Evolutionary conservation across 2,329 filamentous ascomycete species (phyloP).

Genomic region (Blastomyces gilchristii): DNA sequence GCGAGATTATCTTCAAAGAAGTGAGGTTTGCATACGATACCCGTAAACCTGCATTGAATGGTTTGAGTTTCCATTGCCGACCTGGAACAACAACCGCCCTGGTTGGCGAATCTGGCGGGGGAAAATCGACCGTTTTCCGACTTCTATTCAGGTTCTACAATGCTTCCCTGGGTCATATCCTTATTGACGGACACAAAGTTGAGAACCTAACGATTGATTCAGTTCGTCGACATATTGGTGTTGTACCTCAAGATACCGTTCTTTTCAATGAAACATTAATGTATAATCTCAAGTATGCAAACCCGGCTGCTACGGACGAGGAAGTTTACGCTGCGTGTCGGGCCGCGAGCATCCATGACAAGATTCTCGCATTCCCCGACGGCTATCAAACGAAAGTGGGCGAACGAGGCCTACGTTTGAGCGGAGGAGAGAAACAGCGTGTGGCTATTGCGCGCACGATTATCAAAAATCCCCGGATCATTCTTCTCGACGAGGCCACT

Average conservation of each 20-base stretch:
- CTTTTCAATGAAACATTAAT: slow-evolving; percentile 90
- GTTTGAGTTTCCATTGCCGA: slow-evolving; percentile 71
- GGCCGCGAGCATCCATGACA: slow-evolving; percentile 85
- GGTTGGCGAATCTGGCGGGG: slow-evolving; percentile 91
- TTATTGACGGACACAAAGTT: slow-evolving; percentile 75
- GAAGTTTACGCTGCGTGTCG: slow-evolving; percentile 72
- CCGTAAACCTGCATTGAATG: slow-evolving; percentile 72
- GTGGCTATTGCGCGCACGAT: slow-evolving; percentile 90
- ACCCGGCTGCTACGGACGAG: slow-evolving; percentile 67
- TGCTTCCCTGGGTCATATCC: slow-evolving; percentile 64
- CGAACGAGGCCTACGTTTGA: slow-evolving; percentile 75
- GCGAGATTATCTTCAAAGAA: slow-evolving; percentile 76
- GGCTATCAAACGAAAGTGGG: slow-evolving; percentile 83
- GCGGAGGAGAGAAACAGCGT: slow-evolving; percentile 85
- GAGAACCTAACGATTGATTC: slow-evolving; percentile 85
- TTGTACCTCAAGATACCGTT: slow-evolving; percentile 93
- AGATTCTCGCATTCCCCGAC: slow-evolving; percentile 80
- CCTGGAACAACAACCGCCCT: slow-evolving; percentile 92
- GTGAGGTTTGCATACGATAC: slow-evolving; percentile 86
- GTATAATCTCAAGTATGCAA: slow-evolving; percentile 90
- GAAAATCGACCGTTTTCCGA: slow-evolving; percentile 93
- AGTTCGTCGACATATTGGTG: slow-evolving; percentile 80
- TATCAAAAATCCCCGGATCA: slow-evolving; percentile 81
- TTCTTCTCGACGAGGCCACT: slow-evolving; percentile 82
- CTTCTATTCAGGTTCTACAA: slow-evolving; percentile 97